Evolutionary conservation across 805 yeast genomes (phyloP), one percentile per base, ranked within the genome.

Genomic region (Candida golubevii): DNA sequence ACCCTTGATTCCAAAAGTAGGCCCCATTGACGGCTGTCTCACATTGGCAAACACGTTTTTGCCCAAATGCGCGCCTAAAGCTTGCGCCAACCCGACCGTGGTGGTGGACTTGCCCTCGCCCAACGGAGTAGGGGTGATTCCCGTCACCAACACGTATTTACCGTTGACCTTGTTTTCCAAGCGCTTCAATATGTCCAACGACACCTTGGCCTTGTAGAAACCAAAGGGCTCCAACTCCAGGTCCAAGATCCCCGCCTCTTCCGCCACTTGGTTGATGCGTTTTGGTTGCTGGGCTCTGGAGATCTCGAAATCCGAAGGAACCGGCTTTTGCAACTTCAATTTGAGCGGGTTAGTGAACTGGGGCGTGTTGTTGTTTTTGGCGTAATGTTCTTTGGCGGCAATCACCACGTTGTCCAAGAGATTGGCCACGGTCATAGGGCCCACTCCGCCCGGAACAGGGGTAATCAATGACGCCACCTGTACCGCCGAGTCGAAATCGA

Each of bases 381-480:
- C 47, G 55, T 65, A 69, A 57, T 67, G 72, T 49, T 73, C 71
- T 61, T 81, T 75, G 33, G 93, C 90, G 41, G 90, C 84, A 44
- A 72, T 66, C 33, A 81, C 69, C 27, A 85, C 89, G 61, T 86
- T 86, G 52, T 80, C 80, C 62, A 84, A 78, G 45, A 86, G 70
- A 80, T 83, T 82, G 26, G 93, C 93, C 37, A 86, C 91, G 11
- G 95, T 86, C 95, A 86, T 86, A 60, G 95, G 95, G 41, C 95
- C 95, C 51, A 86, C 95, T 53, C 95, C 95, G 62, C 95, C 95
- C 41, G 95, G 95, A 46, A 86, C 95, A 8, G 95, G 95, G n/a
- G 95, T 86, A 51, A 85, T 72, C 55, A 75, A 73, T 7, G 82
- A 72, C 5, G 89, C 82, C 51, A 72, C 77, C 41, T 69, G 66